These are phyloP conservation scores for Ilyonectria destructans DNA, from an alignment of 2,329 filamentous ascomycete genomes.

Conservation along the genomic window DNA sequence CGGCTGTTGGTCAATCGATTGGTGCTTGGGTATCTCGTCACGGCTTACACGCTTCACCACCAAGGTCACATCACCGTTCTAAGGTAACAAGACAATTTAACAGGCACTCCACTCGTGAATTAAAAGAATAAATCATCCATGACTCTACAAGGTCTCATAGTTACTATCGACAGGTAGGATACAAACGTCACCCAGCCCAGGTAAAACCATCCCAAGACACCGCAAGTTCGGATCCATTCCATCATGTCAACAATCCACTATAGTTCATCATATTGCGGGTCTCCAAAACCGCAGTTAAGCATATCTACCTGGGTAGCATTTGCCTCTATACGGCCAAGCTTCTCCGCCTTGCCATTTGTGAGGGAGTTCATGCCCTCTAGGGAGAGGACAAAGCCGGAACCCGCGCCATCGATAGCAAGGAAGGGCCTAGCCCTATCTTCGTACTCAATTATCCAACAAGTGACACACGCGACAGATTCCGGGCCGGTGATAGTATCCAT, in stretches of 20 bases:
- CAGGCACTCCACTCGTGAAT: too few relatives aligned
- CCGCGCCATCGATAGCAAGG: not conserved
- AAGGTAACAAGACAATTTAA: too few relatives aligned
- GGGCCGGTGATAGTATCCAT: not conserved
- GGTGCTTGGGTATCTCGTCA: too few relatives aligned
- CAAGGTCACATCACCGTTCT: too few relatives aligned
- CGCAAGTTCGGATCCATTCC: not conserved
- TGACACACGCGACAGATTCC: not conserved
- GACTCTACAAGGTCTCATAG: too few relatives aligned
- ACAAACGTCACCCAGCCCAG: not conserved
- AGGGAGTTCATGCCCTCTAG: constrained; percentile 12
- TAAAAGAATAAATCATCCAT: too few relatives aligned
- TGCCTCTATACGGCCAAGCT: not conserved
- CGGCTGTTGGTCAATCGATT: too few relatives aligned
- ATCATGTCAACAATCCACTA: not conserved
- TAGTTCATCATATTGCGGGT: not conserved
- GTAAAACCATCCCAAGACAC: not conserved
- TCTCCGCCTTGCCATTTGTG: constrained; percentile 6
- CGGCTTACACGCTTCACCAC: too few relatives aligned
- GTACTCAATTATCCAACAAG: constrained; percentile 12
- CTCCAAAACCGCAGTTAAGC: constrained; percentile 4
- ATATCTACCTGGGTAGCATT: constrained; percentile 6
- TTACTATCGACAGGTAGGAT: too few relatives aligned
- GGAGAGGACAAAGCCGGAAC: constrained; percentile 3
- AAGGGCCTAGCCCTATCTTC: not conserved